Conservation (phyloP, 2,329 filamentous ascomycete species). For the Paracoccidioides lutzii region DNA sequence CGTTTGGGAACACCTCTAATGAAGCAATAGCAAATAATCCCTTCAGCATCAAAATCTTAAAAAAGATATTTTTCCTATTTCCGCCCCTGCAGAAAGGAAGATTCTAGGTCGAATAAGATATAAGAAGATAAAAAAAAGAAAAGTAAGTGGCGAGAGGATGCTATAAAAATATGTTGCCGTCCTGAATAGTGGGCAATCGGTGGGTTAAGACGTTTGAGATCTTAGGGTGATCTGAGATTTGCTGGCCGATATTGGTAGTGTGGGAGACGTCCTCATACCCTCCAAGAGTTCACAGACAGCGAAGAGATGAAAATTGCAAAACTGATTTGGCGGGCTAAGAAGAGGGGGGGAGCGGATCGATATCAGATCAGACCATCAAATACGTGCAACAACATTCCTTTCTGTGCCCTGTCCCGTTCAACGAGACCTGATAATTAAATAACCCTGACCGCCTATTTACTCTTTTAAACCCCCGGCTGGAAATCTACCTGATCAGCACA, state of each 20-base stretch:
- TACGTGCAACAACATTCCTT: not conserved
- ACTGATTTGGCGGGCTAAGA: not conserved
- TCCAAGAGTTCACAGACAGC: not conserved
- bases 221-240: not conserved
- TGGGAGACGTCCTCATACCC: not conserved
- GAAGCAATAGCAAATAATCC: not conserved
- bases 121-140: not conserved
- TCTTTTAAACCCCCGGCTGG: not conserved
- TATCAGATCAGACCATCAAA: not conserved
- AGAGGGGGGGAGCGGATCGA: not conserved
- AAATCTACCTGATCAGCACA: not conserved
- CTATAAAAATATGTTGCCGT: not conserved
- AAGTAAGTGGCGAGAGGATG: too few species aligned
- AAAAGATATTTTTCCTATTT: too few species aligned
- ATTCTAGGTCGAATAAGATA: not conserved
- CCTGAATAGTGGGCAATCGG: not conserved
- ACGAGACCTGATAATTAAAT: not conserved
- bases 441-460: not conserved
- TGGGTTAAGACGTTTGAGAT: not conserved
- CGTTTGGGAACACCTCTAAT: not conserved
- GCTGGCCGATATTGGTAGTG: not conserved
- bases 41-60: not conserved
- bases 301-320: not conserved
- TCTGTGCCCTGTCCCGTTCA: not conserved
- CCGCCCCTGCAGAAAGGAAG: not conserved